Evolutionary conservation across 768 basidiomycete species (phyloP), one percentile per base, ranked within the genome.

Genomic region (Termitomyces sp.): DNA sequence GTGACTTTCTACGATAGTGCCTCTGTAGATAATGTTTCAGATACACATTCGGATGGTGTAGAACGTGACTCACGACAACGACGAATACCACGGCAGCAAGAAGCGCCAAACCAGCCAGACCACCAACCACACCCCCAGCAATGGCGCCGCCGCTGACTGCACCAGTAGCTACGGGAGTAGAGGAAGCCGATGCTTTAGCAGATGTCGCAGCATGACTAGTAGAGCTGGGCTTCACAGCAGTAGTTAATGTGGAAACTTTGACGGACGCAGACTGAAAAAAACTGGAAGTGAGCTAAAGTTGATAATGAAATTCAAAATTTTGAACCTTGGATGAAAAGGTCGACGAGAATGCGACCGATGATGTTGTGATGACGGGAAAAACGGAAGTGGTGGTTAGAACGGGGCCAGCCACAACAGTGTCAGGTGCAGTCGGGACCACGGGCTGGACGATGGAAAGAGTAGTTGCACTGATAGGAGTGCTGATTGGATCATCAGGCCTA

Each of bases 1-100:
- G 68, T 29, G 66, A 70, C 48, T 66, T 72, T 56, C 64, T 70
- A 48, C 74, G 74, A 56, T 75, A 71, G 25, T 74, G 77, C 40
- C 79, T 77, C 72, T 78, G 54, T 15, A 52, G 25, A 17, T 20
- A 32, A 42, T 42, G 5, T 15, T 17, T 56, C 17, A 52, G 20
- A 34, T 34, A 31, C 25, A 17, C 14, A 10, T 17, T 12, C 17
- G 25, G 9, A 10, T n/a, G 8, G 10, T 49, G 49, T n/a, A 11
- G 5, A 61, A 20, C 15, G 20, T 34, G 7, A 63, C 61, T 60
- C 60, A 71, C 68, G 12, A 75, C 51, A 57, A 74, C 48, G 62
- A 74, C 69, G 6, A 67, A 67, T 12, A 68, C 62, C 2, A 73
- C 17, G 11, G 68, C 57, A 8, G 56, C 63, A 36, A 71, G 45